These are phyloP conservation scores for Diaporthe sp. DNA, from an alignment of 2,329 filamentous ascomycete species.

Conservation along the genomic window DNA sequence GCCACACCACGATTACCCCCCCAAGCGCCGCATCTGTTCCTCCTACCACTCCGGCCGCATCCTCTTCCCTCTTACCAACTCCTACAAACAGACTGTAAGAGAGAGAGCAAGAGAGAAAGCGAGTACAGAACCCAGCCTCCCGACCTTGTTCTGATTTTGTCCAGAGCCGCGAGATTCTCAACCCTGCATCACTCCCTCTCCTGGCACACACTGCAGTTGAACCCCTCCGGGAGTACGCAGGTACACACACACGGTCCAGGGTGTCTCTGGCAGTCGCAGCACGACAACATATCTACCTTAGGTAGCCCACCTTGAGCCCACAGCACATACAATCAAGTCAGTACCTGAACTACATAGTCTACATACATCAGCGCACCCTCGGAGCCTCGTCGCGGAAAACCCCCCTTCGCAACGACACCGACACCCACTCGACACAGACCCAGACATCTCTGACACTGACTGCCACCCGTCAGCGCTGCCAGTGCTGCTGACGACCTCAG, in stretches of 20 bases:
- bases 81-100: conserved; percentile 5
- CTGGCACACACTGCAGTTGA: neutral
- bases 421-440: conserved; percentile 1
- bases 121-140: neutral
- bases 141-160: neutral
- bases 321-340: conserved; percentile 17
- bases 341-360: neutral
- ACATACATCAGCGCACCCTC: conserved; percentile 16
- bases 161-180: neutral
- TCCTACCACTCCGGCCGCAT: conserved; percentile 19
- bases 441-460: conserved; percentile 19
- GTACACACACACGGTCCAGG: conserved; percentile 20
- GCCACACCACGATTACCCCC: conserved; percentile 22
- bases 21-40: conserved; percentile 15
- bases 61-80: conserved; percentile 20
- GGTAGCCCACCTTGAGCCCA: neutral
- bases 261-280: conserved; percentile 17
- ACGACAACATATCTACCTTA: conserved; percentile 6
- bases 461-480: conserved; percentile 12
- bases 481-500: conserved; percentile 35
- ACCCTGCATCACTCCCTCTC: neutral
- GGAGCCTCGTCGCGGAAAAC: conserved; percentile 31
- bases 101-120: neutral
- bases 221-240: conserved; percentile 14
- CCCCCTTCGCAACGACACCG: conserved; percentile 17